Percentiles rank a stretch among this genome's conserved stretches.
phyloP scores from a whole-genome alignment of 2,329 filamentous ascomycete species.

The Nannizziopsis arthrosporioides region DNA sequence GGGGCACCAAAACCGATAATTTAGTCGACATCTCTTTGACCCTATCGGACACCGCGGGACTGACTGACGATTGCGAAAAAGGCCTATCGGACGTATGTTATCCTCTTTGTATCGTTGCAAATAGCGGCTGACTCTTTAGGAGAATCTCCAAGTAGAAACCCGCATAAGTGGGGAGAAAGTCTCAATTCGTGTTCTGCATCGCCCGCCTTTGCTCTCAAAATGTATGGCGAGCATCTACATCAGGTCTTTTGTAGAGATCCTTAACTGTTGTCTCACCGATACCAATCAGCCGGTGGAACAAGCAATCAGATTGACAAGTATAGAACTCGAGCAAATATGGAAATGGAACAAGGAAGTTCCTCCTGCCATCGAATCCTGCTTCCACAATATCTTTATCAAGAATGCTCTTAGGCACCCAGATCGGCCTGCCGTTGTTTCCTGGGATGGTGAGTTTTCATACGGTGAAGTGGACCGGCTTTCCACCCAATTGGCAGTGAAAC shows the following conservation, averaged over 20 bases:
- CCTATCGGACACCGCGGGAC: too few relatives aligned
- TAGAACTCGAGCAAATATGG: constrained; percentile 19
- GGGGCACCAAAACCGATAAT: background rate
- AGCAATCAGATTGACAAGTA: constrained; percentile 6
- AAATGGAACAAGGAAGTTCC: constrained; percentile 18
- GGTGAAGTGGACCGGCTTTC: constrained; percentile 24
- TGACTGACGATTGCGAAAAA: too few relatives aligned
- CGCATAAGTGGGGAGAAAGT: background rate
- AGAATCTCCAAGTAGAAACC: background rate
- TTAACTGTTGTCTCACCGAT: constrained; percentile 10
- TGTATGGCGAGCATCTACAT: background rate
- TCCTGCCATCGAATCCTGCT: constrained; percentile 14
- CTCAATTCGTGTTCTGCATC: background rate
- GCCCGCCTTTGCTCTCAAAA: background rate
- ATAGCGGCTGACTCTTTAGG: background rate
- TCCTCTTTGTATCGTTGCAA: background rate
- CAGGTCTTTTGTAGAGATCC: constrained; percentile 12
- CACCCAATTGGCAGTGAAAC: constrained; percentile 21
- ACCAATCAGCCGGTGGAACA: constrained; percentile 11
- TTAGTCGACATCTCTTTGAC: too few relatives aligned
- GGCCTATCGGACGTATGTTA: too few relatives aligned
- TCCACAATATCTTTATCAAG: constrained; percentile 15
- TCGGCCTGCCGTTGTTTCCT: constrained; percentile 19
- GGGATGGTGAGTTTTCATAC: constrained; percentile 24
- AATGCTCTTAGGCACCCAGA: constrained; percentile 10